Evolutionary conservation across 192 early-diverging fungal genomes (phyloP), one percentile per base, ranked within the genome.

Genomic region (Coemansia sp.): DNA sequence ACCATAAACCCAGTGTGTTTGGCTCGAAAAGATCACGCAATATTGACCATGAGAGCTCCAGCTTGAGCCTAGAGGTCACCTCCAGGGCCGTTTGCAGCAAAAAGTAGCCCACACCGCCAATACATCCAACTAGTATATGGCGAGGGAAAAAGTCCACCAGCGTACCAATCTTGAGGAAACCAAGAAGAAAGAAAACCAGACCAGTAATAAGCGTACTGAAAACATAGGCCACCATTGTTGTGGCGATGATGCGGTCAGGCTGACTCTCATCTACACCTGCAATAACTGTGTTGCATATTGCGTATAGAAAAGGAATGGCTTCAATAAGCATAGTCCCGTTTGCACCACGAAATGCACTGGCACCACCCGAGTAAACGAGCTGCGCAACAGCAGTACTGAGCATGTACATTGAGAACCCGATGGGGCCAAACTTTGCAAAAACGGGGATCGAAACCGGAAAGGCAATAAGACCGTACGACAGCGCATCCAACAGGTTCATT

Each of bases 321-420:
- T 89, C 85, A 39, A 84, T 89, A 67, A 94, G 87, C 93, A 95
- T 95, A 57, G 90, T 90, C 62, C 95, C 96, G 72, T 93, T 93
- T 6, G 91, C 95, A 42, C 94, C 95, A 31, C 87, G 87, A 87
- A 98, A 98, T 22, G 84, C 85, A 64, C 94, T 95, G 4, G 90
- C 90, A n/a, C 94, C 94, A n/a, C 74, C 67, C 6, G 91, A 89
- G 64, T 85, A 91, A 20, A 89, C 86, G 27, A 90, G 54, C 67
- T 94, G 92, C 4, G 90, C 83, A 20, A 90, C 70, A n/a, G 90
- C 68, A 56, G 82, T 89, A 85, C 86, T 89, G 1, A 94, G 90
- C 79, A 98, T 88, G 70, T 93, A 98, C 91, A 98, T 98, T 54
- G 94, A 93, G 59, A 98, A 94, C 24, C 97, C 97, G 65, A 88